Percentiles rank a stretch among this genome's conserved stretches.
These are phyloP conservation scores for Keqinozyma sinolaborantium DNA, from an alignment of 1,139 yeast genomes.

Conservation along the genomic window DNA sequence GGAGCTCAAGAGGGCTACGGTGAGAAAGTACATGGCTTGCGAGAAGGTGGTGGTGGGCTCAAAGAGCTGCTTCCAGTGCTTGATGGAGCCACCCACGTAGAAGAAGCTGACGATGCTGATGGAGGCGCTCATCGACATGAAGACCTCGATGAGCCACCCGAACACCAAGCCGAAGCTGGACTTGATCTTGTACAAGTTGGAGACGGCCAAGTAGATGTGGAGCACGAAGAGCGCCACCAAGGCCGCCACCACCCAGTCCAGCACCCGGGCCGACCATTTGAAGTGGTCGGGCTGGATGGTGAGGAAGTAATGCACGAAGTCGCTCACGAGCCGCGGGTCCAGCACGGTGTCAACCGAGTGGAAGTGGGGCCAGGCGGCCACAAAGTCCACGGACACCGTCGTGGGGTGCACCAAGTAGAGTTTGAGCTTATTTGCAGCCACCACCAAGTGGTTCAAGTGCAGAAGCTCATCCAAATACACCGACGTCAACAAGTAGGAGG, in stretches of 20 bases:
- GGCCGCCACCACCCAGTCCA: slow-evolving; percentile 4
- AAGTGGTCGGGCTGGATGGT: slow-evolving; percentile 7
- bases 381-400: not conserved
- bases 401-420: slow-evolving; percentile 24
- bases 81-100: slow-evolving; percentile 9
- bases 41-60: slow-evolving; percentile 30
- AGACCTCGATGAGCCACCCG: slow-evolving; percentile 56
- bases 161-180: slow-evolving; percentile 57
- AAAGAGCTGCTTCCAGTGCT: slow-evolving; percentile 25
- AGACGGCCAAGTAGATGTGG: slow-evolving; percentile 41
- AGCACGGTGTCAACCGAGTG: not conserved
- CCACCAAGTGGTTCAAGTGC: slow-evolving; percentile 48
- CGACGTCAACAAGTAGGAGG: slow-evolving; percentile 15
- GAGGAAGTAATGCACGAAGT: slow-evolving; percentile 20
- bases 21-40: slow-evolving; percentile 21
- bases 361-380: not conserved
- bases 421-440: slow-evolving; percentile 40
- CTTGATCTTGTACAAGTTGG: slow-evolving; percentile 52
- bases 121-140: slow-evolving; percentile 53
- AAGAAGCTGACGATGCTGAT: slow-evolving; percentile 24
- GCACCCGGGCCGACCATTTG: not conserved
- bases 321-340: slow-evolving; percentile 8
- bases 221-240: slow-evolving; percentile 13
- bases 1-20: slow-evolving; percentile 27
- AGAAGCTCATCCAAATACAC: slow-evolving; percentile 38